Base-by-base conservation (phyloP, 495 filamentous ascomycete species). In the Hypomontagnella submonticulosa region DNA sequence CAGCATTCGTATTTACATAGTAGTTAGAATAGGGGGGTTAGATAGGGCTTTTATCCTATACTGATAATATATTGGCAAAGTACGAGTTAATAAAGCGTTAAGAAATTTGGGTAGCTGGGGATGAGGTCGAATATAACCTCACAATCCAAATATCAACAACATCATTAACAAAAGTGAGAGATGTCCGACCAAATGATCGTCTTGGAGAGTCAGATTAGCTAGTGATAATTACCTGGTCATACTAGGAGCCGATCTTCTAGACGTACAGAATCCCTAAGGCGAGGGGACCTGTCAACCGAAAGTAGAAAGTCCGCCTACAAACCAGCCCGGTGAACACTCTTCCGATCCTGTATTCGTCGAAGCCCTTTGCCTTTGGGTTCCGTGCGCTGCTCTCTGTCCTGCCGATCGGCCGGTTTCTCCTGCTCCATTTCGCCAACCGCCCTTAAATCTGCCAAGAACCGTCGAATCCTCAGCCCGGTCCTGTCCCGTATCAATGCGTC, bases 361-460 rank as follows among this genome's bases (percentile, higher is more conserved):
- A 23, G 19, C 15, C 32, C 47, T 23, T 44, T 60, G 33, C 32
- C 47, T 23, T 44, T 60, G 34, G 16, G 23, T 41, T 41, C 7
- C 2, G 16, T 36, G 20, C 34, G 57, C 10, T 36, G 33, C 41
- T 51, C 55, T 51, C 42, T 20, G 18, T 13, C 37, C 38, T 50
- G 38, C 42, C 61, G 38, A 6, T 49, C 56, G 6, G 2, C 34
- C 4, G 34, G 27, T 23, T 47, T 48, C 12, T 69, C 51, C 15
- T 67, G 41, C 16, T 57, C 51, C 48, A 61, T 59, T 18, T 74
- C 68, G 41, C 83, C 81, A 56, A 83, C 79, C 2, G 71, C 74
- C 57, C 74, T 78, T 15, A 84, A 60, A 51, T 83, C 81, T 0
- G 77, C 78, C 32, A 84, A 48, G 47, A 83, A 83, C 27, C 76